These are phyloP conservation scores for Spergularia bocconei DNA, from an alignment of 148 eudicot species.

Conservation along the genomic window DNA sequence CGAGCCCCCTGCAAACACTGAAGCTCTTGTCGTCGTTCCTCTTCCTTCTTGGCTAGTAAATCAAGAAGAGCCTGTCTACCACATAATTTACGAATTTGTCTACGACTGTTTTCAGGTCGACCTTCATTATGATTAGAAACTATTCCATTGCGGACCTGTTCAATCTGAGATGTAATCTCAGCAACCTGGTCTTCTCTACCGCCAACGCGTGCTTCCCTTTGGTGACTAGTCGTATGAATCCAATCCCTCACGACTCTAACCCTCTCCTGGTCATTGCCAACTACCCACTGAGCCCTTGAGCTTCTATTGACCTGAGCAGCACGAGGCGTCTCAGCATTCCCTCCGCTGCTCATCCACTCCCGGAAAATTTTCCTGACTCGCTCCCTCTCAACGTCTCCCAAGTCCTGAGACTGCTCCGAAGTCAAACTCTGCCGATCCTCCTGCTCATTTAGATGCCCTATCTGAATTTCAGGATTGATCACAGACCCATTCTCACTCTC, in stretches of 20 bases:
- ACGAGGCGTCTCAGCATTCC: slow-evolving; percentile 31
- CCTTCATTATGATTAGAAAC: slow-evolving; percentile 34
- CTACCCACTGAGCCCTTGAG: slow-evolving; percentile 48
- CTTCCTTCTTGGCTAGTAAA: slow-evolving; percentile 58
- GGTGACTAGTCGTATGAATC: slow-evolving; percentile 51
- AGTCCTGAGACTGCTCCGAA: slow-evolving; percentile 61
- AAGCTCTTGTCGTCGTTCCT: slow-evolving; percentile 64
- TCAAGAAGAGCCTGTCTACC: slow-evolving; percentile 92
- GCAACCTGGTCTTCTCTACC: slow-evolving; percentile 44
- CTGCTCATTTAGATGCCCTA: slow-evolving; percentile 33
- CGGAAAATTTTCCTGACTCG: slow-evolving; percentile 62
- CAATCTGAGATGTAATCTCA: slow-evolving; percentile 56
- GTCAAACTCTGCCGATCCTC: slow-evolving; percentile 51
- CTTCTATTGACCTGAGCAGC: slow-evolving; percentile 34
- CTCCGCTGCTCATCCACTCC: slow-evolving; percentile 65
- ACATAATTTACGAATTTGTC: slow-evolving; percentile 61
- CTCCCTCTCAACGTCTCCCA: slow-evolving; percentile 63
- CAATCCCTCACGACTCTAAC: slow-evolving; percentile 64
- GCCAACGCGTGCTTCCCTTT: slow-evolving; percentile 34
- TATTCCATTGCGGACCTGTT: slow-evolving; percentile 46
- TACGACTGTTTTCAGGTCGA: slow-evolving; percentile 36
- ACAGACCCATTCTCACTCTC: slow-evolving; percentile 41
- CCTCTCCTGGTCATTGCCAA: slow-evolving; percentile 55
- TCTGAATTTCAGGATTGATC: slow-evolving; percentile 25
- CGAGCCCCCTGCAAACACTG: slow-evolving; percentile 44